Evolutionary conservation across 805 yeast genomes (phyloP), one percentile per base, ranked within the genome.

Genomic region (Gaillardinia entomophila): DNA sequence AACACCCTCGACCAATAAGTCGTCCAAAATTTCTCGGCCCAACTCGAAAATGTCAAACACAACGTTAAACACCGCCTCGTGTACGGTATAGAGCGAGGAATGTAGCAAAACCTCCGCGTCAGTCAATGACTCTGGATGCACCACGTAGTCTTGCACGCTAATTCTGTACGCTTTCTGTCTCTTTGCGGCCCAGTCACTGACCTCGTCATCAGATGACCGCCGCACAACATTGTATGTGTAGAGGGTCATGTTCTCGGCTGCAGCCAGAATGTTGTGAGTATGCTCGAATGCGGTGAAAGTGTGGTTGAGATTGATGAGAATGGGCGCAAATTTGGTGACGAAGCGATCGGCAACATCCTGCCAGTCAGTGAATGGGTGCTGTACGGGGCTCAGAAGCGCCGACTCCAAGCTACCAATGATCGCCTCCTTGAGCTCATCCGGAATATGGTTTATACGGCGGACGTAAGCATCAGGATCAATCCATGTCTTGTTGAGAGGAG

Each of bases 261-360:
- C 46, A 8, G 16, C 24, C n/a, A 29, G 33, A 26, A 10, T 10
- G 10, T 19, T 19, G 19, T 26, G 24, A 16, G 35, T 13, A 13
- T 24, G 29, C 8, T 45, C 40, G 10, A 31, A 40, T 6, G 28
- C 15, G 5, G 32, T 38, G 22, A 68, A 53, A 1, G 73, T 60
- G 12, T 53, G 46, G 34, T 75, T 70, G 33, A 77, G 37, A 5
- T 51, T 45, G 25, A 55, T 41, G 15, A 78, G 43, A 25, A 67
- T 52, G 10, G 82, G 81, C 1, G 75, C 57, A 48, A 79, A 79
- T 45, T 77, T 76, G 18, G 53, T 53, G 5, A 62, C 66, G 12
- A 77, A 66, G 22, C 55, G 62, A 28, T 62, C 65, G 0, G 79
- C 67, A 3, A 68, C 55, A n/a, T 53, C 37, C 43, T 71, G 77